Evolutionary conservation across 2,329 filamentous ascomycete species (phyloP), one percentile per base, ranked within the genome.

Genomic region (Magnaporthiopsis rhizophila): DNA sequence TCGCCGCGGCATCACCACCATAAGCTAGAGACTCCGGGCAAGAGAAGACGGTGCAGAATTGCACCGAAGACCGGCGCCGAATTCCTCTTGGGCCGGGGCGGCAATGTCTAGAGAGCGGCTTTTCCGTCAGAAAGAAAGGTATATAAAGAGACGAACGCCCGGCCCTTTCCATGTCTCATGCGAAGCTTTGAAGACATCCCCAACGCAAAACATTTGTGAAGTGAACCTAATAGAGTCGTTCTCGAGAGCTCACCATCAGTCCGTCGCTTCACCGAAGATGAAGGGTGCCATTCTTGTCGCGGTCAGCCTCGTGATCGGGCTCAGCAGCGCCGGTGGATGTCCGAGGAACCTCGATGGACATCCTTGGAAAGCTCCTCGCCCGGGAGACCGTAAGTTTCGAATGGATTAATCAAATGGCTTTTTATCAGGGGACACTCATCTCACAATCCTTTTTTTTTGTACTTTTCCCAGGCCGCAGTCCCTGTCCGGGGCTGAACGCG

Each of bases 401-500:
- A 21, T 18, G 3, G 15, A 45, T 45, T 15, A 18, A 18, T 18
- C 15, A 1, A 5, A 18, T 45, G 11, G 5, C 34, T 45, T 9
- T 38, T 11, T 38, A 4, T 45, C 38, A 18, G 15, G 15, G 5
- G 11, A 2, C 13, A 18, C 6, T 2, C 38, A 6, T 45, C 45
- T 53, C 0, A 53, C n/a, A 53, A 30, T 3, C 3, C 3, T 7
- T 30, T 30, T 30, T 4, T 30, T 30, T 30, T 30, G n/a, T 6
- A 32, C 7, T 5, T 53, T 7, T 3, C n/a, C 18, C 32, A 78
- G 74, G 75, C 26, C 73, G 76, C 21, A 75, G 76, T 0, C 80
- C 81, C n/a, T 83, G 81, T 64, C 80, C 81, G 0, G 80, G 81
- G 75, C 72, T 83, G 64, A 84, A 83, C 69, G 77, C 80, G 0